Evolutionary conservation across 345 rosid genomes (phyloP).

Genomic region (Orychophragmus violaceus): DNA sequence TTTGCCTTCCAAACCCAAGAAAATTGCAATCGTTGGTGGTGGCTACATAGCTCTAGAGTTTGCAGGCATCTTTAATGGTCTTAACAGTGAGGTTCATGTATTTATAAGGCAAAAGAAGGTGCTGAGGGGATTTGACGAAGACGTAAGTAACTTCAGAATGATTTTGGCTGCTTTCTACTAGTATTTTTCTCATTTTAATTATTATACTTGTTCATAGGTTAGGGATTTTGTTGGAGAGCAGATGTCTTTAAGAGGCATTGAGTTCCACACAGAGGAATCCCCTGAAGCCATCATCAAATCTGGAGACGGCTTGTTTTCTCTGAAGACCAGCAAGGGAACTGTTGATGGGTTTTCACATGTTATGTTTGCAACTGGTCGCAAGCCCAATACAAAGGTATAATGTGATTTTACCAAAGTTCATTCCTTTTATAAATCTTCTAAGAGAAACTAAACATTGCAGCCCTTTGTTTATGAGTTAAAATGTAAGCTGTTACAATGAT

Average conservation of each 20-base stretch:
- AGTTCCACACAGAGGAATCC: slow-evolving; percentile 81
- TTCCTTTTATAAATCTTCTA: not conserved
- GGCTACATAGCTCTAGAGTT: slow-evolving; percentile 90
- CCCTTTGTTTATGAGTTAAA: not conserved
- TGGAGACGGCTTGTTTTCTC: slow-evolving; percentile 71
- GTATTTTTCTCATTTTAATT: not conserved
- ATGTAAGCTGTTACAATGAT: not conserved
- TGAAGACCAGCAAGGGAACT: slow-evolving; percentile 84
- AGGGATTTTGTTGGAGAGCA: slow-evolving; percentile 89
- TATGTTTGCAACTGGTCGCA: slow-evolving; percentile 98
- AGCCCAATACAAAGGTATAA: slow-evolving; percentile 81
- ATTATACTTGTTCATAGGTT: slow-evolving; percentile 39
- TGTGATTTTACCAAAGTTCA: not conserved
- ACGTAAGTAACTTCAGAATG: slow-evolving; percentile 38
- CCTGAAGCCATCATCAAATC: slow-evolving; percentile 78
- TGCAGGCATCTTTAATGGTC: slow-evolving; percentile 85
- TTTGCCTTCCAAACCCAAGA: slow-evolving; percentile 77
- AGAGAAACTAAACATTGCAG: not conserved
- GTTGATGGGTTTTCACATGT: slow-evolving; percentile 83
- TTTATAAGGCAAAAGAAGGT: slow-evolving; percentile 92
- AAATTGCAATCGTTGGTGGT: slow-evolving; percentile 84
- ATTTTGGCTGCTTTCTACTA: not conserved
- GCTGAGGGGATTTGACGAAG: slow-evolving; percentile 93
- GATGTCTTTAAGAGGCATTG: slow-evolving; percentile 85
- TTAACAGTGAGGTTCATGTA: slow-evolving; percentile 78